Conservation (phyloP, 768 basidiomycete species). For the Xerocomellus intermedius region DNA sequence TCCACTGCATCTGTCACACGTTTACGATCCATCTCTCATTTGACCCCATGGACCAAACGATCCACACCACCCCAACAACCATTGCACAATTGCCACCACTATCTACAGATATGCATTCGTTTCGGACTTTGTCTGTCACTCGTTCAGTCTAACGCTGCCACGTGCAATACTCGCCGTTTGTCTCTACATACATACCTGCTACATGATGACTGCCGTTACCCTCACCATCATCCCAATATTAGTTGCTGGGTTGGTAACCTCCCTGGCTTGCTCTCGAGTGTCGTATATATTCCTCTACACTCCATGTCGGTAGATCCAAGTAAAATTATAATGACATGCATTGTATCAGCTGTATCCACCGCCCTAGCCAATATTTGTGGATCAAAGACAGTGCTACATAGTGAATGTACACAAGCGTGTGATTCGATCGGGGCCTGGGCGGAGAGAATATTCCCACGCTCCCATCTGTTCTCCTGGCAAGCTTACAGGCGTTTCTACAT, state of each 20-base stretch:
- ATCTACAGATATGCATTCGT: conserved; percentile 15
- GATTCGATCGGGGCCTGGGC: conserved; percentile 10
- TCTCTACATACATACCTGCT: conserved; percentile 23
- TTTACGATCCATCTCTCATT: conserved; percentile 1
- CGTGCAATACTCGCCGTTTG: conserved; percentile 8
- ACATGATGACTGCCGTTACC: conserved; percentile 10
- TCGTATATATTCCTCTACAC: conserved; percentile 8
- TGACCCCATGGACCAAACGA: conserved; percentile 1
- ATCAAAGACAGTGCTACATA: too few species aligned
- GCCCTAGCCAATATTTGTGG: too few species aligned
- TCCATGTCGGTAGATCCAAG: not conserved
- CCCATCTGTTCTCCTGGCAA: not conserved
- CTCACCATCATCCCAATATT: not conserved
- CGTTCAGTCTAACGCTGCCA: conserved; percentile 1
- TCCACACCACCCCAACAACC: not conserved
- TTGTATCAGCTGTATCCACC: too few species aligned
- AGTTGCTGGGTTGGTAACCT: conserved; percentile 1
- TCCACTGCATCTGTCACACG: conserved; percentile 4
- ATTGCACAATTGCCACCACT: conserved; percentile 9
- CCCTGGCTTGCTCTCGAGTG: conserved; percentile 13
- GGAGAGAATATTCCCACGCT: conserved; percentile 19
- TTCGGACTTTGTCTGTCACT: conserved; percentile 11
- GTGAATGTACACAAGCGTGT: not conserved
- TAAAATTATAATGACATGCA: not conserved
- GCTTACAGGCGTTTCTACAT: not conserved